phyloP scores from a whole-genome alignment of 208 protist species.

The Wallacemonas collosoma region DNA sequence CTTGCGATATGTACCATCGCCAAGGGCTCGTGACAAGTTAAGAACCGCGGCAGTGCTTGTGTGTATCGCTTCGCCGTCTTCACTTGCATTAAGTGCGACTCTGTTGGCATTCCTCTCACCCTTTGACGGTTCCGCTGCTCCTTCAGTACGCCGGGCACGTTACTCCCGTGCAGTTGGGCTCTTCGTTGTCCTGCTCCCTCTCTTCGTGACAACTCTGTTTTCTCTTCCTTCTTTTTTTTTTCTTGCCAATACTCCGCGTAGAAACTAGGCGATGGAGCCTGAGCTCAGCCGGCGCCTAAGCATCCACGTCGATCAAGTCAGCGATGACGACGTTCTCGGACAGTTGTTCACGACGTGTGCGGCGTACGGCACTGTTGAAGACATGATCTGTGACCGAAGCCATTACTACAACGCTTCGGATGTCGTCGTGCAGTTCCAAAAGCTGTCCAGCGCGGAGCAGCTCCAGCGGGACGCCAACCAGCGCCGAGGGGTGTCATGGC shows the following conservation, averaged over 20 bases:
- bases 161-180: too few relatives aligned
- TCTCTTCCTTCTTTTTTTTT: background rate
- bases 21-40: too few relatives aligned
- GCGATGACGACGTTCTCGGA: constrained; percentile 38
- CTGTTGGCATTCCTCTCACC: too few relatives aligned
- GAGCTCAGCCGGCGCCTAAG: constrained; percentile 47
- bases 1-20: too few relatives aligned
- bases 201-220: too few relatives aligned
- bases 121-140: too few relatives aligned
- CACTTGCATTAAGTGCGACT: too few relatives aligned
- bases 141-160: too few relatives aligned
- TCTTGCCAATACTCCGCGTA: background rate
- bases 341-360: constrained; percentile 69
- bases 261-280: background rate
- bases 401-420: constrained; percentile 53
- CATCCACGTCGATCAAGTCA: constrained; percentile 50
- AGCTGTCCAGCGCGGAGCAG: constrained; percentile 60
- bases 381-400: constrained; percentile 48
- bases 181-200: too few relatives aligned
- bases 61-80: too few relatives aligned
- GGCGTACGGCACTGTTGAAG: constrained; percentile 69
- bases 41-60: too few relatives aligned
- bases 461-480: constrained; percentile 45
- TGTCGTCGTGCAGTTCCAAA: constrained; percentile 72
- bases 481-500: constrained; percentile 39